Base-by-base conservation (phyloP, 2,329 filamentous ascomycete species). In the Periconia digitata region DNA sequence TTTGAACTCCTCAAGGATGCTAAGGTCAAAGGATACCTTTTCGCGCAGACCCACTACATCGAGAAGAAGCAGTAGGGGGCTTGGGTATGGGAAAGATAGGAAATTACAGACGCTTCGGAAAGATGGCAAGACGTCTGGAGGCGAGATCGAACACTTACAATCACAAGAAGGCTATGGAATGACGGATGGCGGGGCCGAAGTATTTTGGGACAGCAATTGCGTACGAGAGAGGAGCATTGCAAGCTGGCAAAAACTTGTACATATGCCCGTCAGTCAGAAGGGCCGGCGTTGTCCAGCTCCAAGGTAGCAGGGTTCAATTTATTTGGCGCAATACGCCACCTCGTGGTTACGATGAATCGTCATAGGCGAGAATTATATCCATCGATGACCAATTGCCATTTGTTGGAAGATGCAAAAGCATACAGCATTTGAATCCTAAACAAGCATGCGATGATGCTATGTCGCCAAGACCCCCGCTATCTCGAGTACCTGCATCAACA, bases 11-110 rank as follows among this genome's bases (percentile, higher is more conserved):
- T 94, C 60, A 87, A 87, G 75, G 81, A 87, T 56, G 80, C 87
- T 65, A 87, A 89, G 75, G 80, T 92, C 70, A 86, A 84, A 76
- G 89, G 89, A 50, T 90, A 89, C 72, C 77, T 90, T 56, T 91
- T 90, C 62, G 76, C 90, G 66, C 88, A 92, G 75, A 85, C 88
- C 69, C 90, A 91, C 76, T 89, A 89, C 73, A 69, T 85, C 51
- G 72, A 85, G 75, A 58, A 60, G 50, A 40, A 55, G 41, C 55
- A 56, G 49, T 48, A 34, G 39, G 24, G 13, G 34, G 37, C 40
- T n/a, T n/a, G n/a, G n/a, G 17, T 29, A 35, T 32, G 20, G 21
- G 16, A 44, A 42, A 43, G 32, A 15, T 21, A 36, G 44, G 29
- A 15, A 20, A 7, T 40, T 41, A 42, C 16, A 34, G 16, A 34